phyloP scores from a whole-genome alignment of 495 filamentous ascomycete species.

The Aspergillus conjunctus region DNA sequence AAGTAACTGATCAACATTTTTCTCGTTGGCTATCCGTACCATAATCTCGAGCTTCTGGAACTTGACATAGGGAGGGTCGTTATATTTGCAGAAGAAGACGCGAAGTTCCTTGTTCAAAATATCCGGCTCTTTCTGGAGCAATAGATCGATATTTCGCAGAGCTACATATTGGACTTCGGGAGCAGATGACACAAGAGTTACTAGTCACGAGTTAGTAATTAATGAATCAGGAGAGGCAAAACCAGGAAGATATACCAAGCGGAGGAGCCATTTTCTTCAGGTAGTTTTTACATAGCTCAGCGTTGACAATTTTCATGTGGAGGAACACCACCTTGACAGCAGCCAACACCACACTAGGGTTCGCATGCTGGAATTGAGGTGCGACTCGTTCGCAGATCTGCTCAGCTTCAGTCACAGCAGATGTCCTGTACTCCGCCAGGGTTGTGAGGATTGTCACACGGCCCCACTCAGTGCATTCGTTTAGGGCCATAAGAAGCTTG shows the following conservation, averaged over 20 bases:
- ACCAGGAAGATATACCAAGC: slow-evolving; percentile 59
- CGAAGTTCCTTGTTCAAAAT: slow-evolving; percentile 96
- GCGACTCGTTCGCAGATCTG: slow-evolving; percentile 97
- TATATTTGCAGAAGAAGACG: slow-evolving; percentile 99
- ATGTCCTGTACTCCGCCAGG: slow-evolving; percentile 81
- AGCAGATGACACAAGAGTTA: slow-evolving; percentile 92
- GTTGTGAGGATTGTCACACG: slow-evolving; percentile 90
- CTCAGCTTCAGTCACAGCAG: slow-evolving; percentile 92
- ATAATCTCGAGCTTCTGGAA: slow-evolving; percentile 98
- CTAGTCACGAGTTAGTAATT: slow-evolving; percentile 44
- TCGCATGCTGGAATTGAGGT: slow-evolving; percentile 98
- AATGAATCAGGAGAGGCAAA: slow-evolving; percentile 4
- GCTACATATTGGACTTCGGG: slow-evolving; percentile 99
- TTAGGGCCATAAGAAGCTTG: slow-evolving; percentile 94
- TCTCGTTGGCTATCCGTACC: slow-evolving; percentile 98
- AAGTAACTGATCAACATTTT: slow-evolving; percentile 92
- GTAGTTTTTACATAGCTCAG: slow-evolving; percentile 78
- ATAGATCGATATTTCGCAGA: slow-evolving; percentile 89
- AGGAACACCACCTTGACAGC: slow-evolving; percentile 98
- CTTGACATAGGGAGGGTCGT: slow-evolving; percentile 97
- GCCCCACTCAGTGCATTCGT: slow-evolving; percentile 99
- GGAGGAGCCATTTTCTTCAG: slow-evolving; percentile 98
- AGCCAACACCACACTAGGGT: slow-evolving; percentile 92
- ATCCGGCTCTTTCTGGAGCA: slow-evolving; percentile 93
- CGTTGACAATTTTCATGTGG: slow-evolving; percentile 84